These are phyloP conservation scores for Cutaneotrichosporon sp. DNA, from an alignment of 1,284 basidiomycete species.

Conservation along the genomic window DNA sequence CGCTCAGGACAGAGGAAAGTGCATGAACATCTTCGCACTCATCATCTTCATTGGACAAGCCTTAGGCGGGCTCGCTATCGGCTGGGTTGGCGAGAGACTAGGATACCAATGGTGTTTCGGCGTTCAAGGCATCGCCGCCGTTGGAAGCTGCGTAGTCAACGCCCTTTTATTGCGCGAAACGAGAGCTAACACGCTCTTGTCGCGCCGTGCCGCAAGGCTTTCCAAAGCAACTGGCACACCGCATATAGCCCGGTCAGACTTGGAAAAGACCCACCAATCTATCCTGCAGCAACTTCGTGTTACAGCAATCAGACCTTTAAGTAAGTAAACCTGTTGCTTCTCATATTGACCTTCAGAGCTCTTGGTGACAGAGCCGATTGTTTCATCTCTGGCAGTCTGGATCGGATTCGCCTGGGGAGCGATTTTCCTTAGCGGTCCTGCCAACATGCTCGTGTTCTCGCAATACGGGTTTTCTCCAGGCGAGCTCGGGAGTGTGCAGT, in stretches of 20 bases:
- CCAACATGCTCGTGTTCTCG: slow-evolving; percentile 34
- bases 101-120: slow-evolving; percentile 39
- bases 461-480: slow-evolving; percentile 39
- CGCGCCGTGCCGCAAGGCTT: slow-evolving; percentile 41
- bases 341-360: slow-evolving; percentile 21
- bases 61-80: slow-evolving; percentile 22
- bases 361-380: slow-evolving; percentile 50
- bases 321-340: slow-evolving; percentile 19
- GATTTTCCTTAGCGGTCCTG: slow-evolving; percentile 38
- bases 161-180: slow-evolving; percentile 43
- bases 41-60: slow-evolving; percentile 44
- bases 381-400: slow-evolving; percentile 48
- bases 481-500: slow-evolving; percentile 27
- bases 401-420: slow-evolving; percentile 46
- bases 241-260: slow-evolving; percentile 40
- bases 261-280: slow-evolving; percentile 31
- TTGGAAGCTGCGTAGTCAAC: slow-evolving; percentile 30
- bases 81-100: slow-evolving; percentile 26
- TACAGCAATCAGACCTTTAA: slow-evolving; percentile 37
- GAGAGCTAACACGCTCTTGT: slow-evolving; percentile 49
- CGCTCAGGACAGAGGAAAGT: slow-evolving; percentile 40
- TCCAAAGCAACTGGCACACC: slow-evolving; percentile 44
- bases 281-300: slow-evolving; percentile 35
- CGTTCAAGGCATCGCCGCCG: slow-evolving; percentile 29
- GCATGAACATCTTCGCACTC: slow-evolving; percentile 48